Evolutionary conservation across 129 eudicot genomes (phyloP).

Genomic region (Centella asiatica): DNA sequence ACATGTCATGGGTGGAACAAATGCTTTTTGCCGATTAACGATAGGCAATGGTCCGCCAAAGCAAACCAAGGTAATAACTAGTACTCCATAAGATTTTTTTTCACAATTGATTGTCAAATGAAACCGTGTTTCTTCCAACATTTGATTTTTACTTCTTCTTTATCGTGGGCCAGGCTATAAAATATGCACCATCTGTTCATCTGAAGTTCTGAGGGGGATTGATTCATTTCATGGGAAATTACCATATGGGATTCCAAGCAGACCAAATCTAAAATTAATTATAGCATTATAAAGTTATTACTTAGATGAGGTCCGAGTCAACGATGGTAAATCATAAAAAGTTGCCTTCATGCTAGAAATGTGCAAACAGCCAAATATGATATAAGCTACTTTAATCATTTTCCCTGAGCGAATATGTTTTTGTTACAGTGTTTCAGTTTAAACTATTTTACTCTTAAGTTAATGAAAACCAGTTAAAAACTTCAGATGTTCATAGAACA

Average conservation of each 20-base stretch:
- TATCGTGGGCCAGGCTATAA: background rate
- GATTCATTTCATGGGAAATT: background rate
- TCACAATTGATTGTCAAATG: background rate
- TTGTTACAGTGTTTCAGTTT: no score
- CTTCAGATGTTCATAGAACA: background rate
- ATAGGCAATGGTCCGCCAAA: conserved; percentile 72
- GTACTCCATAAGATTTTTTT: background rate
- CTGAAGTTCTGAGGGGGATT: background rate
- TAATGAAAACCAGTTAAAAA: no score
- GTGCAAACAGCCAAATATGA: no score
- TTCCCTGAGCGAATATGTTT: no score
- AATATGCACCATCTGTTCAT: background rate
- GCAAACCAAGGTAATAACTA: conserved; percentile 57
- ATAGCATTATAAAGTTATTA: no score
- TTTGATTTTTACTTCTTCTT: background rate
- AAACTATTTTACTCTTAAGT: no score
- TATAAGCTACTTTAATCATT: no score
- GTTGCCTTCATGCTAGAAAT: no score
- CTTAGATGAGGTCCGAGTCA: no score
- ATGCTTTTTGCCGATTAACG: conserved; percentile 59
- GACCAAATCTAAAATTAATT: no score
- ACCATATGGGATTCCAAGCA: background rate
- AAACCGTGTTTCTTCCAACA: background rate
- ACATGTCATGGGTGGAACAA: conserved; percentile 57
- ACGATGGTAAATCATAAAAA: no score